Evolutionary conservation across 2,329 filamentous ascomycete species (phyloP).

Genomic region (Colletotrichum echinochloae): DNA sequence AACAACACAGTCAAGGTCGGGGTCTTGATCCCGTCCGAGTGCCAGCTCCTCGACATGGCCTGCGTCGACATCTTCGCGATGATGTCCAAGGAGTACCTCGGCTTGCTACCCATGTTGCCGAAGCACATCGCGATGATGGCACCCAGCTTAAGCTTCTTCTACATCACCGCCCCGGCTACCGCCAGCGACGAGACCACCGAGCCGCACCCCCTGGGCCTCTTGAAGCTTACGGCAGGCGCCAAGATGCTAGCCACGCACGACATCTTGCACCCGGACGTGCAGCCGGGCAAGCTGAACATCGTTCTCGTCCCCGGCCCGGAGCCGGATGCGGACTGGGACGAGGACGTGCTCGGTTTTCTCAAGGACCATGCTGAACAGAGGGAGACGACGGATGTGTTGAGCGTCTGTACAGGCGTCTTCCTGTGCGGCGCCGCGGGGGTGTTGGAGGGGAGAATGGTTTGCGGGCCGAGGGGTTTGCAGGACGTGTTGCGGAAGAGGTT

Average conservation of each 20-base stretch:
- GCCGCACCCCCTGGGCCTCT: slow-evolving; percentile 39
- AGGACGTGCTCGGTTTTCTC: slow-evolving; percentile 57
- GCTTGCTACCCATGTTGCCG: slow-evolving; percentile 46
- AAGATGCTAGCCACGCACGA: slow-evolving; percentile 57
- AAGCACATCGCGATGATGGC: slow-evolving; percentile 54
- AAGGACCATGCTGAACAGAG: slow-evolving; percentile 51
- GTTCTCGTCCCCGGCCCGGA: slow-evolving; percentile 64
- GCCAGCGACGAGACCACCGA: slow-evolving; percentile 45
- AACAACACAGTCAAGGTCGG: slow-evolving; percentile 57
- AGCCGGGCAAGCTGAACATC: slow-evolving; percentile 63
- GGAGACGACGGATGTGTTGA: slow-evolving; percentile 59
- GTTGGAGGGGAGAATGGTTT: slow-evolving; percentile 57
- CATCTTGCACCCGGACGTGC: slow-evolving; percentile 58
- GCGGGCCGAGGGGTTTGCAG: slow-evolving; percentile 61
- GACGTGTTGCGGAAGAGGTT: slow-evolving; percentile 53
- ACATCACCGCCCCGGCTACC: slow-evolving; percentile 55
- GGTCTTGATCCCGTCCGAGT: slow-evolving; percentile 61
- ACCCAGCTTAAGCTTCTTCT: slow-evolving; percentile 57
- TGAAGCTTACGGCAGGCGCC: slow-evolving; percentile 57
- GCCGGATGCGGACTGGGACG: slow-evolving; percentile 49
- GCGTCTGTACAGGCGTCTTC: slow-evolving; percentile 64
- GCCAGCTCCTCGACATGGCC: slow-evolving; percentile 64
- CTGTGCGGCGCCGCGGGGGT: slow-evolving; percentile 63
- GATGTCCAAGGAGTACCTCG: slow-evolving; percentile 60
- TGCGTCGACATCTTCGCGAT: slow-evolving; percentile 62